These are phyloP conservation scores for Ulota crispa DNA, from an alignment of 225 moss, liverwort and hornwort species.

Conservation along the genomic window DNA sequence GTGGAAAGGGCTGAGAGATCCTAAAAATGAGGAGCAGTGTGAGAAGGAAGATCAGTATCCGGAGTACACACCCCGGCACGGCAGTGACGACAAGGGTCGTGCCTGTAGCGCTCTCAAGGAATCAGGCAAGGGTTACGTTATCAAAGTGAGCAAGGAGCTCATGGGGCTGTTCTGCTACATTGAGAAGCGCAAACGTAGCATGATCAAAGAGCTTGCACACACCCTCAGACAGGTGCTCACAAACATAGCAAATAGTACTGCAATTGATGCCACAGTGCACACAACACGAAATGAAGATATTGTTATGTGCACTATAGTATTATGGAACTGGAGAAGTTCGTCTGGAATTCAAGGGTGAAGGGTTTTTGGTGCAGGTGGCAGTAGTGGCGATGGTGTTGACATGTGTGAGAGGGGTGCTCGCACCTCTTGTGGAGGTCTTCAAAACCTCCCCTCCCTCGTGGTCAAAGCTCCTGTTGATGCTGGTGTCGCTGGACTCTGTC, in stretches of 20 bases:
- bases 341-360: background rate
- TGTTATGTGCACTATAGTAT: background rate
- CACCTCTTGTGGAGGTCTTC: conserved; percentile 80
- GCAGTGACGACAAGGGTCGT: conserved; percentile 23
- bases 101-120: conserved; percentile 29
- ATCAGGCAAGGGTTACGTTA: conserved; percentile 59
- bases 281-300: background rate
- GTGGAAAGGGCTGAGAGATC: conserved; percentile 33
- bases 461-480: conserved; percentile 78
- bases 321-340: background rate
- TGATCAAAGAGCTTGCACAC: conserved; percentile 72
- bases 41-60: conserved; percentile 8
- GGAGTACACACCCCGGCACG: conserved; percentile 38
- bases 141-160: conserved; percentile 90
- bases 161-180: conserved; percentile 93
- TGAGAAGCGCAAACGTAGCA: conserved; percentile 86
- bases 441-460: conserved; percentile 77
- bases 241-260: background rate
- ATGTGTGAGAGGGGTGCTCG: conserved; percentile 66
- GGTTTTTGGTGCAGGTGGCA: conserved; percentile 39
- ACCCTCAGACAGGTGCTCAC: conserved; percentile 63
- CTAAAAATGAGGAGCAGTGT: background rate
- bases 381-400: conserved; percentile 55
- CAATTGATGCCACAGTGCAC: background rate
- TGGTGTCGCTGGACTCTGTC: conserved; percentile 76